Conservation (phyloP, 345 rosid genomes). For the Gossypium australe region DNA sequence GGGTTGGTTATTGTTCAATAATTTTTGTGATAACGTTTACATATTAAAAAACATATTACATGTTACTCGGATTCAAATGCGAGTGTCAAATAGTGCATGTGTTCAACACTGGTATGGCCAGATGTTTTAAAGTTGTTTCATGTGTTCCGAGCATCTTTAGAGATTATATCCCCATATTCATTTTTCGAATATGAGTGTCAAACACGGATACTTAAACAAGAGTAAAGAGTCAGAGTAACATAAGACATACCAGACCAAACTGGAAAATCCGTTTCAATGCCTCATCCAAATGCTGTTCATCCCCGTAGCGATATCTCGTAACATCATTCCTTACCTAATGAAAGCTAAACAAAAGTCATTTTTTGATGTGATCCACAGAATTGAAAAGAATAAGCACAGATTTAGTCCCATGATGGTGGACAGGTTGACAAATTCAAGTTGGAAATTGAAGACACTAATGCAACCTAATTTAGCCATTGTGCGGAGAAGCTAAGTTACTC, state of each 20-base stretch:
- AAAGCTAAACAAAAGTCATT: slow-evolving; percentile 24
- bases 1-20: neutral
- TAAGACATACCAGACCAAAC: slow-evolving; percentile 68
- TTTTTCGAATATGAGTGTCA: neutral
- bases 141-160: neutral
- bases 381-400: neutral
- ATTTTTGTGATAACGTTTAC: neutral
- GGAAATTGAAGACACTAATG: neutral
- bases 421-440: neutral
- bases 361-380: neutral
- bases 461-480: neutral
- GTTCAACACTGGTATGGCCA: neutral
- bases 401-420: neutral
- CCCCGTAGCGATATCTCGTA: slow-evolving; percentile 84
- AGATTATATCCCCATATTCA: neutral
- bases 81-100: neutral
- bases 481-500: neutral
- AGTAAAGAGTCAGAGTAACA: neutral
- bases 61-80: neutral
- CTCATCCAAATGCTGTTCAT: slow-evolving; percentile 95
- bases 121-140: neutral
- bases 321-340: slow-evolving; percentile 80
- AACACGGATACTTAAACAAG: neutral
- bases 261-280: slow-evolving; percentile 87
- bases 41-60: slow-evolving; percentile 36